A percentile compares a stretch with the other conserved stretches of the same genome.
Conservation (phyloP, 176 grass and related monocot genomes). For the Oropetium thomaeum region DNA sequence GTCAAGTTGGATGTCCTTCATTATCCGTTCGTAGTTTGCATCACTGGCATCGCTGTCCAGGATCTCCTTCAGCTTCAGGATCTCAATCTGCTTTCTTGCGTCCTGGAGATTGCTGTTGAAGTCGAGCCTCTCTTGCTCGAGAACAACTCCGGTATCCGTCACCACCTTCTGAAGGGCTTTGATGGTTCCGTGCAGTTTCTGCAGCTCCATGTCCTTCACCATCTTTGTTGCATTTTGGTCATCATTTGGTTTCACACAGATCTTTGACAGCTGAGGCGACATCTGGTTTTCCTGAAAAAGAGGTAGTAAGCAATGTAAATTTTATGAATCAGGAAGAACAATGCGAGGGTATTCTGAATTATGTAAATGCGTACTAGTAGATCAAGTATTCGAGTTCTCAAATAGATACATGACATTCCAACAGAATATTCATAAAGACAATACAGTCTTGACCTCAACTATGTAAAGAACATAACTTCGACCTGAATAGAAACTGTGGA, state of each 20-base stretch:
- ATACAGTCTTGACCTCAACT: neutral
- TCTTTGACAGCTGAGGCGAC: conserved; percentile 56
- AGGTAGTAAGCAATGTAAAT: neutral
- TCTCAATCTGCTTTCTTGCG: conserved; percentile 77
- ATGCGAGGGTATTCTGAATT: neutral
- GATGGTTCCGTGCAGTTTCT: conserved; percentile 66
- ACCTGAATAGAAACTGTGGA: neutral
- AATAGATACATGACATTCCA: conserved; percentile 8
- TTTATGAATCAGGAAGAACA: neutral
- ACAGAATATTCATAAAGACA: neutral
- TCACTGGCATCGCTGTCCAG: conserved; percentile 53
- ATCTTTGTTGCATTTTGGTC: conserved; percentile 33
- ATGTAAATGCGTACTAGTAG: neutral
- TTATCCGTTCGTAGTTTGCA: conserved; percentile 56
- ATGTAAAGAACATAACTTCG: neutral
- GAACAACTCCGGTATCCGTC: conserved; percentile 57
- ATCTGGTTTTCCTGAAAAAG: conserved; percentile 55
- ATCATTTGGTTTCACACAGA: conserved; percentile 35
- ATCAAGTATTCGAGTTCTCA: neutral
- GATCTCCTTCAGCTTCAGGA: conserved; percentile 65
- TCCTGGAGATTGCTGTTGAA: conserved; percentile 60
- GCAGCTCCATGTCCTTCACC: conserved; percentile 64
- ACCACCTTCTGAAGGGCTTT: conserved; percentile 79
- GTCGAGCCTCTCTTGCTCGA: conserved; percentile 77
- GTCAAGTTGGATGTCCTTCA: conserved; percentile 93